phyloP scores from a whole-genome alignment of 768 basidiomycete genomes.

The Leccinum broughii region DNA sequence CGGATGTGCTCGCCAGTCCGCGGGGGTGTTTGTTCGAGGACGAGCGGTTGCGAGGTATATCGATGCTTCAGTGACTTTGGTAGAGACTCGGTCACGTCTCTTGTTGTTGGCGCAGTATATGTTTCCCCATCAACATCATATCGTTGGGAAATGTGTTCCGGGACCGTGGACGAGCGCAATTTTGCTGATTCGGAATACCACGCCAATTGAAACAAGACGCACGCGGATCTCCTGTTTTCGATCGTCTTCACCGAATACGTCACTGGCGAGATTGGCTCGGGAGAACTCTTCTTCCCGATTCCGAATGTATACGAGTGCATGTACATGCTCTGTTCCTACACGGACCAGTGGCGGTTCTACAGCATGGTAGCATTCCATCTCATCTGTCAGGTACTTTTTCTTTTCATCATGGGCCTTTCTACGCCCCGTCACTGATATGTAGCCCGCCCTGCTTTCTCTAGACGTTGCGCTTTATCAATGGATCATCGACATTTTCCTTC shows the following conservation, averaged over 20 bases:
- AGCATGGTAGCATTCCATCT: conserved; percentile 2
- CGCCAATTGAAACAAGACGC: not conserved
- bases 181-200: not conserved
- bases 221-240: not conserved
- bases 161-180: not conserved
- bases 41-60: not conserved
- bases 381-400: not conserved
- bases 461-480: not conserved
- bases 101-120: not conserved
- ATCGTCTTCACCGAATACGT: not conserved
- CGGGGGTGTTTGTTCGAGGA: conserved; percentile 4
- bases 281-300: not conserved
- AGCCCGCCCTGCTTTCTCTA: not conserved
- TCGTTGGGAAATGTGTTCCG: too few relatives aligned
- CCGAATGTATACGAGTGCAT: not conserved
- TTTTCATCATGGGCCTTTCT: not conserved
- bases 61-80: not conserved
- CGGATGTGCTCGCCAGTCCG: conserved; percentile 5
- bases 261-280: not conserved
- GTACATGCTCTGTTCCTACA: not conserved
- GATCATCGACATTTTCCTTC: not conserved
- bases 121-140: not conserved
- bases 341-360: not conserved
- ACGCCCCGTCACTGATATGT: not conserved
- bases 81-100: not conserved